Conservation (phyloP, 495 filamentous ascomycete genomes). For the Apodospora peruviana region DNA sequence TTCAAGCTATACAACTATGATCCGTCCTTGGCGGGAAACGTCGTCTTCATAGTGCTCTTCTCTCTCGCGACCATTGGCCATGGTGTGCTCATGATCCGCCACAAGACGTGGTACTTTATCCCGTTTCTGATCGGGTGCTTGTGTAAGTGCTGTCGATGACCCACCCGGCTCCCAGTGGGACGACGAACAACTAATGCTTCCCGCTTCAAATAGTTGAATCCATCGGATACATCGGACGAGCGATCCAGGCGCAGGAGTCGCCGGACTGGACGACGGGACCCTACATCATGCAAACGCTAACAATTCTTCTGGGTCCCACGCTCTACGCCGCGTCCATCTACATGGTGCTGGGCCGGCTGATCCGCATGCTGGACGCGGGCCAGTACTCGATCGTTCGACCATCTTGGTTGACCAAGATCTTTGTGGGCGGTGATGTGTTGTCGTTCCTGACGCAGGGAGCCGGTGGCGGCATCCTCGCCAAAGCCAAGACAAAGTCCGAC, state of each 20-base stretch:
- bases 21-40: slow-evolving; percentile 44
- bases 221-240: slow-evolving; percentile 53
- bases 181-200: not conserved
- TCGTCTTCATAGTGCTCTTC: slow-evolving; percentile 50
- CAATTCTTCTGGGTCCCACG: slow-evolving; percentile 36
- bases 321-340: slow-evolving; percentile 50
- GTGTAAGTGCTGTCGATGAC: slow-evolving; percentile 38
- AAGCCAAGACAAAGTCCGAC: slow-evolving; percentile 15
- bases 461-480: slow-evolving; percentile 30
- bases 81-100: slow-evolving; percentile 39
- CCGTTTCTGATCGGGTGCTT: slow-evolving; percentile 52
- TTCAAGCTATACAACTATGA: slow-evolving; percentile 40
- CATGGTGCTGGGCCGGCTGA: slow-evolving; percentile 50
- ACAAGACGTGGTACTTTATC: slow-evolving; percentile 55
- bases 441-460: slow-evolving; percentile 35
- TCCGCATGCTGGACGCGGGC: slow-evolving; percentile 32
- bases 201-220: slow-evolving; percentile 42
- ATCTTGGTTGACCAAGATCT: slow-evolving; percentile 45
- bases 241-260: slow-evolving; percentile 27
- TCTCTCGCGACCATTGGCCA: slow-evolving; percentile 40
- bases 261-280: slow-evolving; percentile 28
- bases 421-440: slow-evolving; percentile 37
- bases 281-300: slow-evolving; percentile 28
- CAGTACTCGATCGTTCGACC: slow-evolving; percentile 31
- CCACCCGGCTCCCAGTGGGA: not conserved